A percentile compares a stretch with the other conserved stretches of the same genome.
Evolutionary conservation across 129 eudicot species (phyloP).

Genomic region (Arctium minus): DNA sequence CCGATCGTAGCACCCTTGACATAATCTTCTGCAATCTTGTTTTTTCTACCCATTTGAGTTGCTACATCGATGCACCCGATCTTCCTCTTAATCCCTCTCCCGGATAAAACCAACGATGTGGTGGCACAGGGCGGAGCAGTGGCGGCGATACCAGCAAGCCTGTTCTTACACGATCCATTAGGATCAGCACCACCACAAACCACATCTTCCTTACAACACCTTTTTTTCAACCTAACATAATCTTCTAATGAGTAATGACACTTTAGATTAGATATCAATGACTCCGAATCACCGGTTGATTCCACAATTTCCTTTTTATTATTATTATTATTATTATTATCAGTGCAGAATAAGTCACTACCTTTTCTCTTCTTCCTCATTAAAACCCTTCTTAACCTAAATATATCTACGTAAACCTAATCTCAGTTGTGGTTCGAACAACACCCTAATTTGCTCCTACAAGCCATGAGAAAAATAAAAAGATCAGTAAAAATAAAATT

Average conservation of each 20-base stretch:
- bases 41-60: conserved; percentile 55
- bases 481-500: background rate
- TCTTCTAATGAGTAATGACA: conserved; percentile 64
- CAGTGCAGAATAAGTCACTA: conserved; percentile 36
- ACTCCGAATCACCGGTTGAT: conserved; percentile 42
- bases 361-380: conserved; percentile 91
- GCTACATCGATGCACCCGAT: conserved; percentile 67
- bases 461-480: background rate
- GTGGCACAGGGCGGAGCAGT: conserved; percentile 62
- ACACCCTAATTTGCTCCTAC: conserved; percentile 18
- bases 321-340: background rate
- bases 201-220: conserved; percentile 57
- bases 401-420: background rate
- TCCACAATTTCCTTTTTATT: conserved; percentile 24
- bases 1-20: conserved; percentile 44
- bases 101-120: conserved; percentile 34
- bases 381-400: background rate
- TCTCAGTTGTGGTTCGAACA: background rate
- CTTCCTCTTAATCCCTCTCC: conserved; percentile 62
- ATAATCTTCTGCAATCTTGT: conserved; percentile 57
- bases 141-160: conserved; percentile 51
- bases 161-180: conserved; percentile 42
- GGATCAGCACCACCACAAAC: conserved; percentile 24
- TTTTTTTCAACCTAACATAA: conserved; percentile 52
- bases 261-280: conserved; percentile 41